Evolutionary conservation across 2,329 filamentous ascomycete species (phyloP), one percentile per base, ranked within the genome.

Genomic region (Pyricularia pennisetigena): DNA sequence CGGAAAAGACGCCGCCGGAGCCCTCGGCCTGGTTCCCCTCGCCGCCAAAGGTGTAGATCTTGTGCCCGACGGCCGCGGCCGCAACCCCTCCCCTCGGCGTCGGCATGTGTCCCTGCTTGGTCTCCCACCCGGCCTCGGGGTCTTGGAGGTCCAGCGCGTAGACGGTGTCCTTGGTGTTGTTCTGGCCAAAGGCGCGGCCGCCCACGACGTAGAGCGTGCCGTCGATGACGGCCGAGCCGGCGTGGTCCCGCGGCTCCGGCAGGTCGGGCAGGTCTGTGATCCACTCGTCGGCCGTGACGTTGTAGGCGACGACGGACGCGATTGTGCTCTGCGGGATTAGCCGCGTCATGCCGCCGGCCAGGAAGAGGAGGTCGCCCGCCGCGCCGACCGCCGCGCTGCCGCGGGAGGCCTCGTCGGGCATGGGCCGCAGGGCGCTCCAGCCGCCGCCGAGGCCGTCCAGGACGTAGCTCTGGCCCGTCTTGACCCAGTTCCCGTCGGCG

Each of bases 21-120:
- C 29, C 41, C 16, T 68, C 62, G 30, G 68, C 70, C 0, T 62
- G 32, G 65, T 79, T 77, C 0, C 76, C 78, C 64, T 80, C 78
- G 8, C 78, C 79, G 1, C 78, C 78, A 63, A 80, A 74, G 0
- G 74, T 74, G 66, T 77, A 80, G n/a, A 79, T 70, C n/a, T 69
- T 69, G 1, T 64, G 66, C 0, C 71, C 74, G 2, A 79, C 66
- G 0, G 73, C 72, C 0, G 71, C 75, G 0, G 68, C 72, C 80
- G 69, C 65, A 7, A 74, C 59, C 0, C 78, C 79, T 3, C 78
- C 79, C 0, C 78, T 72, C 0, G 79, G 68, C 5, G 76, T 79
- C 0, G 78, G 76, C 78, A 81, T 79, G 20, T 64, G 68, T 3
- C 67, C 72, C 3, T 68, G 61, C 8, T 71, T 73, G 0, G 71